phyloP scores from a whole-genome alignment of 1,284 basidiomycete species.

The Apiotrichum veenhuisii region DNA sequence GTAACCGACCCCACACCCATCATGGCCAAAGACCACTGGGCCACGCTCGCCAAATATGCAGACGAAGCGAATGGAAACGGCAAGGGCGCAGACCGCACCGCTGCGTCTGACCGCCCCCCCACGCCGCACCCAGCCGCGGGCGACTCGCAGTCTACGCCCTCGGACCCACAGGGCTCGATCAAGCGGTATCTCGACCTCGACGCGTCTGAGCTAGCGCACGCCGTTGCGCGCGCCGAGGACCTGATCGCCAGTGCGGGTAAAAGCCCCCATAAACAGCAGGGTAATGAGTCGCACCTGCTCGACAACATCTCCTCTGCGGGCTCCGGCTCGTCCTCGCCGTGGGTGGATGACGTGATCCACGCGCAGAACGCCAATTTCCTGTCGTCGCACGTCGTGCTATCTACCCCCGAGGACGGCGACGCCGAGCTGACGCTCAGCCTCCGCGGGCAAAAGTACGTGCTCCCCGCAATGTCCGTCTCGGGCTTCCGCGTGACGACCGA shows the following conservation, averaged over 20 bases:
- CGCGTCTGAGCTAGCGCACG: background rate
- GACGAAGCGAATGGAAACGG: no score
- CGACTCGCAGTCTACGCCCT: background rate
- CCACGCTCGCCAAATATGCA: no score
- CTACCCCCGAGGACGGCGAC: background rate
- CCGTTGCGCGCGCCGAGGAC: background rate
- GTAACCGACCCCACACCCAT: background rate
- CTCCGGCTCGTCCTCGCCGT: background rate
- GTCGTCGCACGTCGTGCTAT: constrained; percentile 3
- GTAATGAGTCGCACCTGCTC: background rate
- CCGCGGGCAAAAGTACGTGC: background rate
- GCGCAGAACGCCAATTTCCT: background rate
- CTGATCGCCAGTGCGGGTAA: background rate
- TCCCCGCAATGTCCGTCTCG: background rate
- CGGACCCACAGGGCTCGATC: background rate
- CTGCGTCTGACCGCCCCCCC: no score
- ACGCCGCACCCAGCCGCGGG: background rate
- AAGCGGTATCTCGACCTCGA: background rate
- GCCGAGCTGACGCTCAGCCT: background rate
- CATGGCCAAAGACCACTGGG: no score
- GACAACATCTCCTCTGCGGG: background rate
- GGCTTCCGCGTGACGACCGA: background rate
- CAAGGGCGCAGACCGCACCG: no score
- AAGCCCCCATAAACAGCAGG: background rate
- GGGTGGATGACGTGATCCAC: background rate